Evolutionary conservation across 192 early-diverging fungal genomes (phyloP), one percentile per base, ranked within the genome.

Genomic region (Coemansia sp.): DNA sequence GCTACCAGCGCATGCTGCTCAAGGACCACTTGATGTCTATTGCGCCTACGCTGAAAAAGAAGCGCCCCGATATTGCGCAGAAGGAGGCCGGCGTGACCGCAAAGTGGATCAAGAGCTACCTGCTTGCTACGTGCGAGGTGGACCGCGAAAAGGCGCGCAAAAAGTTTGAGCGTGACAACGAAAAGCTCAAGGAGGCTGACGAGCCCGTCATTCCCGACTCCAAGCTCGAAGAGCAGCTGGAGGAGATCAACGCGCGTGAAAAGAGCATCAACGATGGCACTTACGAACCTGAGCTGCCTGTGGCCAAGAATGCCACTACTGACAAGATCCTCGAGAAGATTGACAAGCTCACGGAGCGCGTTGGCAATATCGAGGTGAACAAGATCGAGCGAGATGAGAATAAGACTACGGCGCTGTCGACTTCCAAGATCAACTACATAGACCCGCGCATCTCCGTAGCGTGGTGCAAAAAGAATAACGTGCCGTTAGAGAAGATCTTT

Each of bases 381-480:
- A 86, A 90, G 82, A 86, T 90, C 7, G 97, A 97, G 73, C 96
- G 94, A 92, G 96, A 99, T 72, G 95, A 97, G 66, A 95, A 94
- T 85, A 99, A 97, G 82, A 90, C 92, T 39, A 97, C 95, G 14
- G 93, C 97, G 0, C 81, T 99, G 68, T 90, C 95, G 19, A 99
- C 97, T 2, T 97, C 95, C 34, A 98, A 98, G 84, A 91, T 95
- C 80, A 99, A 99, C 84, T 99, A 99, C 84, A 95, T 98, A 64
- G 97, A 99, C 72, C 97, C 97, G 37, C 89, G 97, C 38, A 99
- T 99, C 58, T 93, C 94, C 1, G 89, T 89, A 8, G 92, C 93
- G 14, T 99, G 97, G 97, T 94, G 94, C 80, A 85, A 90, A 62
- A 94, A 94, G 71, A 78, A 92, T 72, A 80, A 90, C 61, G 95